These are phyloP conservation scores for Metschnikowia kofuensis DNA, from an alignment of 805 yeast genomes.

Conservation along the genomic window DNA sequence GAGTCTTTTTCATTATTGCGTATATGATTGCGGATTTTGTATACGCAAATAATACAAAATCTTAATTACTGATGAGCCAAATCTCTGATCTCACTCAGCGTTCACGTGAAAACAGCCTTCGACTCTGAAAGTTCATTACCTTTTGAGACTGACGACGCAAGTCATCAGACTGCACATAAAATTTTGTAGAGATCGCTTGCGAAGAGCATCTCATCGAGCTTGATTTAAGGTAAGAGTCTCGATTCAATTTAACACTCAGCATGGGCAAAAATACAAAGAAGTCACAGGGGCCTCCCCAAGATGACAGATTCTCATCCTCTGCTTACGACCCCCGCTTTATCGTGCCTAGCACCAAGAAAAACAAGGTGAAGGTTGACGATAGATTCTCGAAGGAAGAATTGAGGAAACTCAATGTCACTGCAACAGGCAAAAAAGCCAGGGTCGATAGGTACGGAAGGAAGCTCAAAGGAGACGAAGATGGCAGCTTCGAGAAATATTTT, in stretches of 20 bases:
- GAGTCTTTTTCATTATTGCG: no score
- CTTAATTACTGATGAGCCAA: no score
- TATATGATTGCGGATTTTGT: no score
- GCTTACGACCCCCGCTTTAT: slow-evolving; percentile 88
- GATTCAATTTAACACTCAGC: background rate
- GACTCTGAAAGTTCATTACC: no score
- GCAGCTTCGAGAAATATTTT: slow-evolving; percentile 53
- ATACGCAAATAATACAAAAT: no score
- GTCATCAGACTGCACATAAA: background rate
- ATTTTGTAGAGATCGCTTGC: background rate
- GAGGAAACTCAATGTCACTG: slow-evolving; percentile 42
- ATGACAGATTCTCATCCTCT: slow-evolving; percentile 74
- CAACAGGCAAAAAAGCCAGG: slow-evolving; percentile 54
- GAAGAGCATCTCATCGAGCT: slow-evolving; percentile 8
- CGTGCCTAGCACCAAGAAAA: slow-evolving; percentile 63
- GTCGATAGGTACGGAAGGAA: slow-evolving; percentile 89
- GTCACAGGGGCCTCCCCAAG: slow-evolving; percentile 30
- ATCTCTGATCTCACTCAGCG: no score
- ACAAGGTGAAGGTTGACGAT: slow-evolving; percentile 77
- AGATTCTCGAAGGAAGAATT: slow-evolving; percentile 73
- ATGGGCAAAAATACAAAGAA: slow-evolving; percentile 9
- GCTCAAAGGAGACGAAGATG: slow-evolving; percentile 42
- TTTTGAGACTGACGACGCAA: background rate
- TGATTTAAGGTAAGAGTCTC: background rate
- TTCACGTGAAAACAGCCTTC: no score